Evolutionary conservation across 306 rosid species (phyloP).

Genomic region (Abrus precatorius): DNA sequence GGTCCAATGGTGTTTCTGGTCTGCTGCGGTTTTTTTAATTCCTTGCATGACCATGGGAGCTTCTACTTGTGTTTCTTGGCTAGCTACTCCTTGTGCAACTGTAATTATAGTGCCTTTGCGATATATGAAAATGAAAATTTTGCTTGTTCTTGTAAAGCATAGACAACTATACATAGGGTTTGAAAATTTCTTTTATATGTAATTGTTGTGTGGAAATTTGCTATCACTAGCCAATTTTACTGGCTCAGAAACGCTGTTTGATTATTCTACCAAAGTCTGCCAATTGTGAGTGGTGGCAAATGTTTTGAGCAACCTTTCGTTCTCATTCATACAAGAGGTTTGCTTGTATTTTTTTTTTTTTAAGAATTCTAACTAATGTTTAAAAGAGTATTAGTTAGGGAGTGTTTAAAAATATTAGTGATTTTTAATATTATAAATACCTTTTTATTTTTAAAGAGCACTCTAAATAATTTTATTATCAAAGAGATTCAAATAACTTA

Average conservation of each 20-base stretch:
- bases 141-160: background rate
- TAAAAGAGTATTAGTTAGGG: background rate
- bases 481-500: no score
- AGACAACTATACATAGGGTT: background rate
- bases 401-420: background rate
- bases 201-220: background rate
- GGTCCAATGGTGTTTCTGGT: slow-evolving; percentile 40
- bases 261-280: background rate
- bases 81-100: slow-evolving; percentile 35
- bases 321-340: background rate
- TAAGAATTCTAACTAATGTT: background rate
- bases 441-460: no score
- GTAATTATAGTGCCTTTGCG: slow-evolving; percentile 14
- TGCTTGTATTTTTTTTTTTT: background rate
- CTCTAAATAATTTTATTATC: no score
- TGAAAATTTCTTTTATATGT: background rate
- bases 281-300: background rate
- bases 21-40: slow-evolving; percentile 63
- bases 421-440: background rate
- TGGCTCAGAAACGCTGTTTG: background rate
- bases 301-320: background rate
- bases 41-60: slow-evolving; percentile 61
- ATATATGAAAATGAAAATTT: slow-evolving; percentile 20
- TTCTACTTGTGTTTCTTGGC: slow-evolving; percentile 27
- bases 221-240: background rate